Percentiles rank a stretch among this genome's conserved stretches.
Conservation (phyloP, 257 asterid genomes). For the Jasminum sambac region DNA sequence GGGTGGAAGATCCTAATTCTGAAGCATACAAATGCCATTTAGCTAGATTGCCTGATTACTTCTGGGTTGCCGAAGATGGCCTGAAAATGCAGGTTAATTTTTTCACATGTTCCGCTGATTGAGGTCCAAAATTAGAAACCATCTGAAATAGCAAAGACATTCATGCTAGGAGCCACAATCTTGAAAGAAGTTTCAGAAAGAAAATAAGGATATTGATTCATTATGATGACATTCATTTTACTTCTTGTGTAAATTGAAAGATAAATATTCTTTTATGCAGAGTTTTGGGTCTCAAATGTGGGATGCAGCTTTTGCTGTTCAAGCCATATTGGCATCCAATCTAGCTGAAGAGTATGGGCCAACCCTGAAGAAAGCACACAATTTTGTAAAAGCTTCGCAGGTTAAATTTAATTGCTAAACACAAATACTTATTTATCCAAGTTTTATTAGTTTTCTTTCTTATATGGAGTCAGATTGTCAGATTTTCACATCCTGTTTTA, state of each 20-base stretch:
- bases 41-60: slow-evolving; percentile 56
- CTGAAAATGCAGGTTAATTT: slow-evolving; percentile 55
- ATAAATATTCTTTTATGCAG: slow-evolving; percentile 20
- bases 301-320: slow-evolving; percentile 57
- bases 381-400: slow-evolving; percentile 60
- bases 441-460: neutral
- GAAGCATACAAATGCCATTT: slow-evolving; percentile 47
- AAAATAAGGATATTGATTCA: neutral
- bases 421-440: neutral
- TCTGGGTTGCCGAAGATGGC: slow-evolving; percentile 77
- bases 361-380: slow-evolving; percentile 47
- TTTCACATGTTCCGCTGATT: neutral
- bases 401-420: slow-evolving; percentile 17
- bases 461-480: neutral
- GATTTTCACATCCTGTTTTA: neutral
- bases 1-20: slow-evolving; percentile 70
- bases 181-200: neutral
- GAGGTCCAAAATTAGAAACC: no score
- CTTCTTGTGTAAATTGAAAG: neutral
- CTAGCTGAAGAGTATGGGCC: slow-evolving; percentile 37
- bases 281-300: slow-evolving; percentile 56
- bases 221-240: neutral
- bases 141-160: no score
- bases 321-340: slow-evolving; percentile 46
- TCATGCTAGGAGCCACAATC: neutral